Percentiles rank a stretch among this genome's conserved stretches.
Evolutionary conservation across 768 basidiomycete species (phyloP).

Genomic region (Russula emetica): DNA sequence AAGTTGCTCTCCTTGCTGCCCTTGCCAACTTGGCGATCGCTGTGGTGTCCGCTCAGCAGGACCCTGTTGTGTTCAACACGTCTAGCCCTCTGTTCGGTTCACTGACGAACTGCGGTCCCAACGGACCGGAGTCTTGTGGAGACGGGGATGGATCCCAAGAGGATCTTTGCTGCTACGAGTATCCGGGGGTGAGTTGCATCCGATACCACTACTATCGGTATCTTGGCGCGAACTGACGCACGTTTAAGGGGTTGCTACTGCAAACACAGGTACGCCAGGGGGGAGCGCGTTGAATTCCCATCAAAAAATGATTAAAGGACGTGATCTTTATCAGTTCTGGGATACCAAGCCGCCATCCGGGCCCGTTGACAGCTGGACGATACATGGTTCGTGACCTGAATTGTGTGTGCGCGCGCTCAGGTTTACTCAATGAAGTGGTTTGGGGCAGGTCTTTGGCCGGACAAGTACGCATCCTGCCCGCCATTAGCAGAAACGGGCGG

Average conservation of each 20-base stretch:
- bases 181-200: constrained; percentile 50
- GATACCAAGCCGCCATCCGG: constrained; percentile 61
- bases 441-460: constrained; percentile 58
- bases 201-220: background rate
- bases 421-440: constrained; percentile 16
- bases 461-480: constrained; percentile 42
- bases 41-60: constrained; percentile 10
- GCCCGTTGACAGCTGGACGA: constrained; percentile 66
- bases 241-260: constrained; percentile 51
- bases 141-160: constrained; percentile 39
- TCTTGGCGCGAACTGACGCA: background rate
- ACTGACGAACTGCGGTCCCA: constrained; percentile 49
- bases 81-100: constrained; percentile 33
- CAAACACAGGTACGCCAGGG: constrained; percentile 46
- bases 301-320: background rate
- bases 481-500: background rate
- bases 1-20: constrained; percentile 9
- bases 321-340: constrained; percentile 53
- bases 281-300: background rate
- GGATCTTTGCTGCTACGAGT: constrained; percentile 58
- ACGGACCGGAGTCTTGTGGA: constrained; percentile 52
- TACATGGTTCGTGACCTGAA: constrained; percentile 51
- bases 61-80: constrained; percentile 22
- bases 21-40: constrained; percentile 4
- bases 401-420: background rate